Evolutionary conservation across 192 early-diverging fungal genomes (phyloP).

Genomic region (Mortierella claussenii): DNA sequence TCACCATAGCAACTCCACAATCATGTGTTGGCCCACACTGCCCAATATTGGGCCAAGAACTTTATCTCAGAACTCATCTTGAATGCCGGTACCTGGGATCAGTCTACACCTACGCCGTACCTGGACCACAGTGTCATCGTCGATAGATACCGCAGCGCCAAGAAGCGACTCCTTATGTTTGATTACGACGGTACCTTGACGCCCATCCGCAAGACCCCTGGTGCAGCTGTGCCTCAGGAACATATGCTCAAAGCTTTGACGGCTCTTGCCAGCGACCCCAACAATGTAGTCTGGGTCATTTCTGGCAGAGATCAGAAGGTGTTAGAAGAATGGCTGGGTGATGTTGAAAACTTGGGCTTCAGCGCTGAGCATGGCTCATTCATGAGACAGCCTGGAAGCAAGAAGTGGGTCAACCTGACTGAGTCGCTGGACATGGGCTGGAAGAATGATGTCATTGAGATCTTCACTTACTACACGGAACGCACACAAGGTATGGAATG

Average conservation of each 20-base stretch:
- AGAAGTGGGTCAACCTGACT: conserved; percentile 80
- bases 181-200: conserved; percentile 98
- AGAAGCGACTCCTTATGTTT: conserved; percentile 88
- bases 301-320: conserved; percentile 90
- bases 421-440: conserved; percentile 87
- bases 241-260: conserved; percentile 83
- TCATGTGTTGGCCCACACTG: conserved; percentile 85
- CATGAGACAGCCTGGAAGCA: conserved; percentile 80
- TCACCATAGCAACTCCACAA: conserved; percentile 72
- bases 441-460: conserved; percentile 93
- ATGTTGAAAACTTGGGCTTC: conserved; percentile 79
- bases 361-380: conserved; percentile 98
- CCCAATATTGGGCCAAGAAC: conserved; percentile 86
- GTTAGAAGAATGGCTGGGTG: conserved; percentile 87
- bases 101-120: conserved; percentile 58
- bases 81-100: conserved; percentile 55
- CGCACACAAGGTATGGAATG: conserved; percentile 90
- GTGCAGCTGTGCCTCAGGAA: conserved; percentile 81
- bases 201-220: conserved; percentile 87
- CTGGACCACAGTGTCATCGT: conserved; percentile 51
- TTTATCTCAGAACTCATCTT: conserved; percentile 82
- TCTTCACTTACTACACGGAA: conserved; percentile 96
- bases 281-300: conserved; percentile 90
- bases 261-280: conserved; percentile 75
- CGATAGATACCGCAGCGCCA: conserved; percentile 64